Conservation (phyloP, 805 yeast species). For the Candida tibetensis region DNA sequence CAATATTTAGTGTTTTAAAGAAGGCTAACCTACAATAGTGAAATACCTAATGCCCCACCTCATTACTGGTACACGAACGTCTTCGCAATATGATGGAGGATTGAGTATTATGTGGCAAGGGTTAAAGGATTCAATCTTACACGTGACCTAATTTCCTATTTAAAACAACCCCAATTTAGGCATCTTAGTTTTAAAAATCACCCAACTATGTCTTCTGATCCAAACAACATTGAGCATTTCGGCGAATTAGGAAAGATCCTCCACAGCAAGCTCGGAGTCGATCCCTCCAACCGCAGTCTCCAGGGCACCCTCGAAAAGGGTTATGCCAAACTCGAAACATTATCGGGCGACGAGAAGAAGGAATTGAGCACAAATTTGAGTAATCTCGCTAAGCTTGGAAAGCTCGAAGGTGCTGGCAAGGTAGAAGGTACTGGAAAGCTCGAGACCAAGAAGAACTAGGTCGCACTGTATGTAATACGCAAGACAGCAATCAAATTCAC, state of each 20-base stretch:
- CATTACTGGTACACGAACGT: too few species aligned
- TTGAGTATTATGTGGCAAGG: too few species aligned
- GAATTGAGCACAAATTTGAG: constrained; percentile 6
- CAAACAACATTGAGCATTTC: constrained; percentile 2
- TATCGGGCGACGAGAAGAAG: constrained; percentile 7
- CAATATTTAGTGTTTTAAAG: too few species aligned
- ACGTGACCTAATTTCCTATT: too few species aligned
- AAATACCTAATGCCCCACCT: too few species aligned
- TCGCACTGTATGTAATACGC: not conserved
- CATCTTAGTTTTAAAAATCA: too few species aligned
- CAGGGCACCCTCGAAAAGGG: constrained; percentile 4
- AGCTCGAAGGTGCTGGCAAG: constrained; percentile 6
- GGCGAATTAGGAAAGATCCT: constrained; percentile 11
- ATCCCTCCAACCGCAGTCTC: constrained; percentile 2
- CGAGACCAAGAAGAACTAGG: not conserved
- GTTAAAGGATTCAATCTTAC: too few species aligned
- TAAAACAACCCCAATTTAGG: too few species aligned
- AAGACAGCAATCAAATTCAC: not conserved
- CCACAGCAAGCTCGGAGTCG: constrained; percentile 7
- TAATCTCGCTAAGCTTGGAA: constrained; percentile 6
- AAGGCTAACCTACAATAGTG: too few species aligned
- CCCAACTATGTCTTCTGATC: not conserved
- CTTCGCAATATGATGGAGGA: too few species aligned
- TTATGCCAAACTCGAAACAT: constrained; percentile 7
- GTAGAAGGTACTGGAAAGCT: constrained; percentile 3